Percentiles rank a stretch among this genome's conserved stretches.
These are phyloP conservation scores for Sporisorium graminicola DNA, from an alignment of 1,284 basidiomycete species.

Conservation along the genomic window DNA sequence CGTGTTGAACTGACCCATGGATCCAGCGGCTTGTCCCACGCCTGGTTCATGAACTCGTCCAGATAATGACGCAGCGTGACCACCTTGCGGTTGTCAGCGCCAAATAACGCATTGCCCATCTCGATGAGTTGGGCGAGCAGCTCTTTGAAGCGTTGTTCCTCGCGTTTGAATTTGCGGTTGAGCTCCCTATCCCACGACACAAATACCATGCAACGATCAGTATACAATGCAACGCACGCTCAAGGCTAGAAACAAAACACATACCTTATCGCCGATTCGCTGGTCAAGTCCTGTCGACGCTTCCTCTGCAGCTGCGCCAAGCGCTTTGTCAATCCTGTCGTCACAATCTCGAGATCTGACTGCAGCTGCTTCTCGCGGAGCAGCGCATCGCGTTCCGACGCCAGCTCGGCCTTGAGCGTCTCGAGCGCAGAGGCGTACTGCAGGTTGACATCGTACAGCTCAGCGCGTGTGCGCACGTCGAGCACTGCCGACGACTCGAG, in stretches of 20 bases:
- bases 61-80: conserved; percentile 36
- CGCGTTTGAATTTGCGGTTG: conserved; percentile 19
- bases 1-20: conserved; percentile 38
- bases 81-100: conserved; percentile 24
- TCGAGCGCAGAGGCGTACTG: conserved; percentile 33
- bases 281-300: conserved; percentile 21
- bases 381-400: conserved; percentile 29
- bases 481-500: conserved; percentile 29
- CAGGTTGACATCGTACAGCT: conserved; percentile 31
- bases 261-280: conserved; percentile 30
- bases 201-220: conserved; percentile 1
- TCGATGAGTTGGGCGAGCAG: conserved; percentile 39
- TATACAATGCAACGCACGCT: background rate
- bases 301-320: conserved; percentile 28
- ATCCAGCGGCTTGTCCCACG: conserved; percentile 46
- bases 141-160: conserved; percentile 29
- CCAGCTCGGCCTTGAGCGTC: conserved; percentile 19
- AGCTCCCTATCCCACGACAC: conserved; percentile 19
- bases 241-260: background rate
- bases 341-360: conserved; percentile 28
- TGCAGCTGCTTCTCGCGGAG: conserved; percentile 32
- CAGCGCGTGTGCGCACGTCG: conserved; percentile 36
- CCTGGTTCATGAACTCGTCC: conserved; percentile 50
- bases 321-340: conserved; percentile 21
- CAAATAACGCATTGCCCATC: conserved; percentile 29